Evolutionary conservation across 805 yeast genomes (phyloP), one percentile per base, ranked within the genome.

Genomic region (Wickerhamiella qilinensis): DNA sequence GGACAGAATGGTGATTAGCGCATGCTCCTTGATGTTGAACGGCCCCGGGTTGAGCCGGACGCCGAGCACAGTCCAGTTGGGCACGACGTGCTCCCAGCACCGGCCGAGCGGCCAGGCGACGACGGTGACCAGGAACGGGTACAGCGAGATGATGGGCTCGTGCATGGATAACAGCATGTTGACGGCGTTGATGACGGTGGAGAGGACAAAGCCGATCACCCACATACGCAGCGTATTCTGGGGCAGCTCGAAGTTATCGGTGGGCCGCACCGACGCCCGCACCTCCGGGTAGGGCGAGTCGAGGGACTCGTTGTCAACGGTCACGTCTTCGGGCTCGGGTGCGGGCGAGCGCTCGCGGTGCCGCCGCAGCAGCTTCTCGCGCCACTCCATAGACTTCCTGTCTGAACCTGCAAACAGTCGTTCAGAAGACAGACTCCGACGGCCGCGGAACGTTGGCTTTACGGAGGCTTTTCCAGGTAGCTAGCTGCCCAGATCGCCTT

Each of bases 71-170:
- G 32, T 38, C 43, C 43, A 42, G 22, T 55, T 45, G 1, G 71
- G 71, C 29, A 65, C 36, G 2, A 46, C 20, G 21, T 43, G 44
- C 36, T 59, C 71, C 70, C 74, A 68, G 4, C 62, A 53, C 38
- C 61, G 53, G 43, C 85, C 85, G 36, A 74, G 42, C 1, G 85
- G 83, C 65, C 71, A 77, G 1, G 80, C 71, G 40, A 73, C 63
- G 40, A 78, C 65, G 30, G 78, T 71, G 24, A 72, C 67, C 35
- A 77, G 75, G 39, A 64, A 65, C 18, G 74, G 59, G 12, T 73
- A 62, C 39, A 76, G 59, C 28, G 61, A 50, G 42, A 75, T 63
- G 0, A 70, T 52, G 2, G 83, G 84, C 37, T 64, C 55, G 53
- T 75, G 77, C 48, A 74, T 56, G 24, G 72, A 64, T 48, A 77